phyloP scores from a whole-genome alignment of 345 rosid genomes.

The Bruguiera parviflora region DNA sequence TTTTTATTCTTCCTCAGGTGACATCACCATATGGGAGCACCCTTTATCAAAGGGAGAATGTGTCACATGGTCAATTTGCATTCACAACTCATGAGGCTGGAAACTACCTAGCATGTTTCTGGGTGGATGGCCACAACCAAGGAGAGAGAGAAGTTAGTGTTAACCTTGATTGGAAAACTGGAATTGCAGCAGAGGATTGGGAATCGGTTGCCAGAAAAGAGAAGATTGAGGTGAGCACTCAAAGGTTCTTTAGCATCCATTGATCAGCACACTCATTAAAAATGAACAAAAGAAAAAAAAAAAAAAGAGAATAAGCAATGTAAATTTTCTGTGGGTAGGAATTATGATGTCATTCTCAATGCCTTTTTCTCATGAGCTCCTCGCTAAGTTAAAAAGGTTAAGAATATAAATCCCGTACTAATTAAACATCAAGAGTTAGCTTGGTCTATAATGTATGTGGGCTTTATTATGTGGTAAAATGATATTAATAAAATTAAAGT shows the following conservation, averaged over 20 bases:
- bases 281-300: not conserved
- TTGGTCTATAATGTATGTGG: too few relatives aligned
- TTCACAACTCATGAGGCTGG: conserved; percentile 85
- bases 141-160: conserved; percentile 48
- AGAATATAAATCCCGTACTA: not conserved
- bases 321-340: not conserved
- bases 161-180: conserved; percentile 81
- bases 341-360: not conserved
- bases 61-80: conserved; percentile 84
- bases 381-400: not conserved
- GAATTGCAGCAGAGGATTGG: conserved; percentile 89
- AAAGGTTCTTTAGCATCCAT: not conserved
- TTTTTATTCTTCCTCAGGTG: conserved; percentile 40
- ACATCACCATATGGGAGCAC: conserved; percentile 69
- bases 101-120: conserved; percentile 68
- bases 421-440: too few relatives aligned
- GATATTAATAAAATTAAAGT: too few relatives aligned
- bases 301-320: not conserved
- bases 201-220: conserved; percentile 82
- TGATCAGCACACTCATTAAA: not conserved
- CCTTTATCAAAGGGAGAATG: conserved; percentile 62
- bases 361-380: not conserved
- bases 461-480: too few relatives aligned
- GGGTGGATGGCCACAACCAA: conserved; percentile 40
- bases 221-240: conserved; percentile 67